Evolutionary conservation across 2,329 filamentous ascomycete genomes (phyloP), one percentile per base, ranked within the genome.

Genomic region (Aspergillus floridensis): DNA sequence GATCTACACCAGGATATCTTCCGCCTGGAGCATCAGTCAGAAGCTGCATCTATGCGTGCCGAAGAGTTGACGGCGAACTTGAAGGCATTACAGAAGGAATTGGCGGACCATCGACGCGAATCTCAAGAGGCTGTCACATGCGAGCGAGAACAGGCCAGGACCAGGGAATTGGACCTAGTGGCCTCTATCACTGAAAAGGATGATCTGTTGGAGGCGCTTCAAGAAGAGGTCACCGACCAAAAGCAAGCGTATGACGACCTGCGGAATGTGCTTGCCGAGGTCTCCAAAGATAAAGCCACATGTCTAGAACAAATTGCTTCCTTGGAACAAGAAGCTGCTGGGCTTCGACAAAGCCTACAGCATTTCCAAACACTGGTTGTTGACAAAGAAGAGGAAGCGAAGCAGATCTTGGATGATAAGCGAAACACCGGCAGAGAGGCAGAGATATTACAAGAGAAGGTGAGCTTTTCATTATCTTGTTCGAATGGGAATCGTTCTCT

Each of bases 121-220:
- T 76, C 73, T 3, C 68, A 74, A 8, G 68, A 75, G 11, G 64
- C 38, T 57, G 66, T 65, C 52, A 66, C 61, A 6, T 38, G 35
- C 2, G 70, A 71, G 48, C 65, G 64, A 47, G 72, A 76, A 52
- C 69, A 60, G 5, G 64, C 69, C 11, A 71, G 73, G 32, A 70
- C 70, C 8, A 70, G 70, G 59, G 78, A 84, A 49, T 62, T 83
- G 3, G 74, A 77, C 32, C 68, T 78, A 24, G 72, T 77, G 22
- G 75, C 79, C 44, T 74, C 68, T 7, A 59, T 78, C 4, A 78
- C 78, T 1, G 76, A 75, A 21, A 80, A 77, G 58, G 76, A 81
- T 32, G 80, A 82, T 57, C 70, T 72, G 5, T 56, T 81, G 4
- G 78, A 80, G 26, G 74, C 77, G 46, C 64, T 78, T 12, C 73